These are phyloP conservation scores for Pseudogymnoascus sp. DNA, from an alignment of 2,329 filamentous ascomycete genomes.

Conservation along the genomic window DNA sequence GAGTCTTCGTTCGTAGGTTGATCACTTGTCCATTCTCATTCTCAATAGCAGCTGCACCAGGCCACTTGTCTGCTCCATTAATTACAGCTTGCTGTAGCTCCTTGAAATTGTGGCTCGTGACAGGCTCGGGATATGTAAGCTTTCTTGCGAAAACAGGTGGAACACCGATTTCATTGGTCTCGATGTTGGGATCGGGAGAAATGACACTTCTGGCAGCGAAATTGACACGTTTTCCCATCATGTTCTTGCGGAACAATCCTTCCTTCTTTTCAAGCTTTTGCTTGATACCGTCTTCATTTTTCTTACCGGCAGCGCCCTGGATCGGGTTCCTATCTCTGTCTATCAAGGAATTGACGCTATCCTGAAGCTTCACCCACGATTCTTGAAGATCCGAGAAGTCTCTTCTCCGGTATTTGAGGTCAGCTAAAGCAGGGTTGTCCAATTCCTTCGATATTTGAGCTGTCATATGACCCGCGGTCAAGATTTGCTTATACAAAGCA, in stretches of 20 bases:
- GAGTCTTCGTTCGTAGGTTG: conserved; percentile 76
- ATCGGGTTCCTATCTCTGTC: conserved; percentile 81
- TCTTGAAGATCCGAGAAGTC: conserved; percentile 71
- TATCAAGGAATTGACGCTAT: conserved; percentile 84
- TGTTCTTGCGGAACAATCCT: conserved; percentile 95
- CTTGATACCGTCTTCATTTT: conserved; percentile 90
- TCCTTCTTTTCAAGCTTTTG: conserved; percentile 98
- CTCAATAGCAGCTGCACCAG: conserved; percentile 87
- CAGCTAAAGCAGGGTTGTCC: conserved; percentile 18
- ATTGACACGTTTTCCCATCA: conserved; percentile 99
- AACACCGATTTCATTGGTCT: conserved; percentile 97
- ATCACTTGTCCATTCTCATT: conserved; percentile 91
- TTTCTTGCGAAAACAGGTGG: conserved; percentile 97
- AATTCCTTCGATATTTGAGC: conserved; percentile 67
- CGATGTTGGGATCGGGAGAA: conserved; percentile 95
- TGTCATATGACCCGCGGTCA: conserved; percentile 66
- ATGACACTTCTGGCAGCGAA: conserved; percentile 97
- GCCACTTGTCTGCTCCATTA: conserved; percentile 89
- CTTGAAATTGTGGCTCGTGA: conserved; percentile 94
- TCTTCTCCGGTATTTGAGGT: conserved; percentile 37
- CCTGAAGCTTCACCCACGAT: conserved; percentile 76
- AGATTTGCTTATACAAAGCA: conserved; percentile 73
- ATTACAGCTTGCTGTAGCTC: conserved; percentile 94
- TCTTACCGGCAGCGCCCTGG: conserved; percentile 65
- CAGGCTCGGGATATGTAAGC: conserved; percentile 91